Evolutionary conservation across 805 yeast species (phyloP).

Genomic region (Saccharomycopsis sp.): DNA sequence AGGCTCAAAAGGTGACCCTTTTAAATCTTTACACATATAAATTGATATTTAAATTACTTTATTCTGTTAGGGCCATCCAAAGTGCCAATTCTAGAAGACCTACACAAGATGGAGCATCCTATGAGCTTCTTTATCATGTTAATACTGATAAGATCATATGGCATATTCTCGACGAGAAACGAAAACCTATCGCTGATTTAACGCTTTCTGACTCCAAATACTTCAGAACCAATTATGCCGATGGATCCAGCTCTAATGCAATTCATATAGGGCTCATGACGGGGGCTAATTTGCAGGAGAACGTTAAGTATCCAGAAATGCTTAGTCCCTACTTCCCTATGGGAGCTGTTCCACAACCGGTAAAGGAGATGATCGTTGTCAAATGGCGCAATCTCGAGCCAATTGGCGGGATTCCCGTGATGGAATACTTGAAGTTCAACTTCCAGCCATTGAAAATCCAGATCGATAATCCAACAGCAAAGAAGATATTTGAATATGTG

Average conservation of each 20-base stretch:
- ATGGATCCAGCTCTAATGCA: constrained; percentile 47
- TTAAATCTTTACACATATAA: constrained; percentile 11
- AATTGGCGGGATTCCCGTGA: constrained; percentile 57
- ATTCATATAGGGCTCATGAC: constrained; percentile 41
- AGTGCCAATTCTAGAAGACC: not conserved
- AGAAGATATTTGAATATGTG: constrained; percentile 39
- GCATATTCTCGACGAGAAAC: constrained; percentile 44
- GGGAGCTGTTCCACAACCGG: constrained; percentile 22
- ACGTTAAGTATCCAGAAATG: constrained; percentile 46
- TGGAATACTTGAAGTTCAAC: constrained; percentile 42
- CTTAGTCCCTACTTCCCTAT: constrained; percentile 35
- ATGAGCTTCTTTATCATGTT: constrained; percentile 31
- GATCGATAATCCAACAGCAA: constrained; percentile 50
- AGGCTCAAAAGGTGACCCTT: constrained; percentile 1
- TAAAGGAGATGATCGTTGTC: constrained; percentile 34
- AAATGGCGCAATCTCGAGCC: constrained; percentile 53
- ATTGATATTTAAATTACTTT: constrained; percentile 13
- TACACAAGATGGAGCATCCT: not conserved
- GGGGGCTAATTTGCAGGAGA: constrained; percentile 45
- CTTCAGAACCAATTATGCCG: constrained; percentile 41
- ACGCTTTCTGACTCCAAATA: constrained; percentile 44
- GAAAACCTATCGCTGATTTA: constrained; percentile 46
- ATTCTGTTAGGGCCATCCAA: constrained; percentile 18
- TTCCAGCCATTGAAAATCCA: constrained; percentile 51
- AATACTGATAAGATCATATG: constrained; percentile 51